Conservation (phyloP, 1,284 basidiomycete genomes). For the Sphaerobolus stellatus region DNA sequence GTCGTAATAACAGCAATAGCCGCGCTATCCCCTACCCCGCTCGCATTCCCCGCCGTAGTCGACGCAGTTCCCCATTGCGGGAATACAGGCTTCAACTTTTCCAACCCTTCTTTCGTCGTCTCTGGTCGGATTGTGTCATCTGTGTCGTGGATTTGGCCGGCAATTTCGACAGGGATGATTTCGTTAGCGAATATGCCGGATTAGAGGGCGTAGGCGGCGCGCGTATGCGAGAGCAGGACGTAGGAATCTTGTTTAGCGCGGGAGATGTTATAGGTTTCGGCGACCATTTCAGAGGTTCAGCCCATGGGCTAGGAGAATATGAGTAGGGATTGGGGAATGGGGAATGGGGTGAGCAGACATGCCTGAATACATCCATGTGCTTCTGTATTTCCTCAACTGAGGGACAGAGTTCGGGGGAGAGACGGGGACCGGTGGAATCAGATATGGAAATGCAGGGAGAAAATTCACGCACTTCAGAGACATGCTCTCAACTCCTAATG, state of each 20-base stretch:
- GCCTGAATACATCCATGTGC: slow-evolving; percentile 79
- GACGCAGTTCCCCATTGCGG: slow-evolving; percentile 73
- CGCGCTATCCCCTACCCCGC: slow-evolving; percentile 93
- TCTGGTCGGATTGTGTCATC: slow-evolving; percentile 83
- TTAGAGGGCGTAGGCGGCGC: slow-evolving; percentile 66
- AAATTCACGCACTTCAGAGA: slow-evolving; percentile 59
- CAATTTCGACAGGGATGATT: slow-evolving; percentile 73
- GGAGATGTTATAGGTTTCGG: slow-evolving; percentile 69
- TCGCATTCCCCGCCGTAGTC: slow-evolving; percentile 89
- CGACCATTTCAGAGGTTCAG: slow-evolving; percentile 89
- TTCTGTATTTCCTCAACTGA: slow-evolving; percentile 49
- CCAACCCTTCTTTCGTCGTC: slow-evolving; percentile 68
- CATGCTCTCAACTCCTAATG: slow-evolving; percentile 85
- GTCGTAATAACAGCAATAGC: slow-evolving; percentile 88
- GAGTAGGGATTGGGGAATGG: slow-evolving; percentile 1
- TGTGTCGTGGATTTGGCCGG: slow-evolving; percentile 55
- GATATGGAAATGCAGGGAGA: slow-evolving; percentile 4
- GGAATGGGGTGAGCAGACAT: slow-evolving; percentile 18
- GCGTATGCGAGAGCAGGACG: slow-evolving; percentile 77
- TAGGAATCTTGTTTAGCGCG: slow-evolving; percentile 80
- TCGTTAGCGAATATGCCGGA: slow-evolving; percentile 74
- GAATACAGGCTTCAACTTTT: slow-evolving; percentile 71
- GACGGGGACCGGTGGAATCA: slow-evolving; percentile 57
- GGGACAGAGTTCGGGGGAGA: slow-evolving; percentile 70
- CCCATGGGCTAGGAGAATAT: slow-evolving; percentile 76